phyloP scores from a whole-genome alignment of 495 filamentous ascomycete species.

The Talaromyces thailandensis region DNA sequence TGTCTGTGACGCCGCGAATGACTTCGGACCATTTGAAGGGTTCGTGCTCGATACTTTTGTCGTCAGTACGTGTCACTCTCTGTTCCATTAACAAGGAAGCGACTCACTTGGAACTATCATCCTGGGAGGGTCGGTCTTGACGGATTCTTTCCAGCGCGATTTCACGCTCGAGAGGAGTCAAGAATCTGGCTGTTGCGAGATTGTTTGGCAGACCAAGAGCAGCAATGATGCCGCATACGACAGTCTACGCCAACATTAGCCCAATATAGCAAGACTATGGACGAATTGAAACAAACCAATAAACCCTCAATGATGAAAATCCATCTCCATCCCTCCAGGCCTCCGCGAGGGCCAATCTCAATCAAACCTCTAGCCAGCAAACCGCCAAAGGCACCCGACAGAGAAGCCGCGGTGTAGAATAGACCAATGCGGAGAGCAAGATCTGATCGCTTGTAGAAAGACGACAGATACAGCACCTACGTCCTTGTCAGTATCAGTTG shows the following conservation, averaged over 20 bases:
- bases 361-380: conserved; percentile 56
- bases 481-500: not conserved
- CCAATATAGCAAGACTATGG: conserved; percentile 16
- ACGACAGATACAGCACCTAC: conserved; percentile 58
- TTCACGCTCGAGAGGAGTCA: conserved; percentile 41
- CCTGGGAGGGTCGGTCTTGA: conserved; percentile 27
- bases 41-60: conserved; percentile 19
- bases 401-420: conserved; percentile 64
- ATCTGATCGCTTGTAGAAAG: conserved; percentile 63
- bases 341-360: conserved; percentile 46
- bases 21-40: conserved; percentile 34
- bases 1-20: conserved; percentile 23
- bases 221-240: conserved; percentile 37
- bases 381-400: conserved; percentile 66
- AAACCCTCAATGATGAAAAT: conserved; percentile 59
- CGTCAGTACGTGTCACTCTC: not conserved
- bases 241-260: conserved; percentile 25
- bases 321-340: conserved; percentile 52
- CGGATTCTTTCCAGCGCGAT: conserved; percentile 28
- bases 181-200: conserved; percentile 38
- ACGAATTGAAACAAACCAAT: conserved; percentile 30
- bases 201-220: conserved; percentile 50
- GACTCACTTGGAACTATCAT: conserved; percentile 18
- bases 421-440: conserved; percentile 62
- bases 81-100: not conserved